Evolutionary conservation across 257 asterid genomes (phyloP).

Genomic region (Gardenia jasminoides): DNA sequence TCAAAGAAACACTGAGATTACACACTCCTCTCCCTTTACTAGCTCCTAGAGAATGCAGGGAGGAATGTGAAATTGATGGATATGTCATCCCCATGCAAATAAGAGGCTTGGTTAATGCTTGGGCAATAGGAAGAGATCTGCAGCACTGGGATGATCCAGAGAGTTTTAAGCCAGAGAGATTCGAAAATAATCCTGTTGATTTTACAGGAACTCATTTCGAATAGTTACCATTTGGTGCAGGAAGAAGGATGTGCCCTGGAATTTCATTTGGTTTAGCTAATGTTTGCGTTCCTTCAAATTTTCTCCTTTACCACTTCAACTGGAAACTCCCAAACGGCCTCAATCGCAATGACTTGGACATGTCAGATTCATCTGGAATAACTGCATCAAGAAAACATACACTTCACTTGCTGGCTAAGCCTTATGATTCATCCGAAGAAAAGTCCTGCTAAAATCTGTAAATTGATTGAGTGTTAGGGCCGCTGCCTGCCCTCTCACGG

Average conservation of each 20-base stretch:
- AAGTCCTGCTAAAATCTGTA: too few relatives aligned
- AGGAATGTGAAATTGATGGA: conserved; percentile 16
- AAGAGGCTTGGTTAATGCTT: conserved; percentile 22
- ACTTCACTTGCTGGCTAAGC: too few relatives aligned
- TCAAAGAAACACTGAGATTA: conserved; percentile 34
- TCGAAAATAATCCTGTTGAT: neutral
- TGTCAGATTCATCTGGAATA: neutral
- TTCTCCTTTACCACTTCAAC: conserved; percentile 28
- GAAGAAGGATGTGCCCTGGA: conserved; percentile 18
- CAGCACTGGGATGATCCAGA: conserved; percentile 18
- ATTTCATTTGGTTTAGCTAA: conserved; percentile 19
- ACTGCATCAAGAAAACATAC: neutral
- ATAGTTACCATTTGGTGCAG: conserved; percentile 35
- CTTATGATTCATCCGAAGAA: too few relatives aligned
- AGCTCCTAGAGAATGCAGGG: conserved; percentile 18
- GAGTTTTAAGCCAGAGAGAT: conserved; percentile 7
- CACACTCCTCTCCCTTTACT: conserved; percentile 26
- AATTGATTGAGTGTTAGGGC: too few relatives aligned
- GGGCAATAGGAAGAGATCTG: conserved; percentile 5
- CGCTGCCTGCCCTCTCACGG: too few relatives aligned
- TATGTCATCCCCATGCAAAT: conserved; percentile 26
- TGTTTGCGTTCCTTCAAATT: conserved; percentile 25
- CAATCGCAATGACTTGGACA: neutral
- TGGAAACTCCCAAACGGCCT: conserved; percentile 28
- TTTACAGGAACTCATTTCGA: conserved; percentile 5